Evolutionary conservation across 306 rosid species (phyloP), one percentile per base, ranked within the genome.

Genomic region (Vigna radiata): DNA sequence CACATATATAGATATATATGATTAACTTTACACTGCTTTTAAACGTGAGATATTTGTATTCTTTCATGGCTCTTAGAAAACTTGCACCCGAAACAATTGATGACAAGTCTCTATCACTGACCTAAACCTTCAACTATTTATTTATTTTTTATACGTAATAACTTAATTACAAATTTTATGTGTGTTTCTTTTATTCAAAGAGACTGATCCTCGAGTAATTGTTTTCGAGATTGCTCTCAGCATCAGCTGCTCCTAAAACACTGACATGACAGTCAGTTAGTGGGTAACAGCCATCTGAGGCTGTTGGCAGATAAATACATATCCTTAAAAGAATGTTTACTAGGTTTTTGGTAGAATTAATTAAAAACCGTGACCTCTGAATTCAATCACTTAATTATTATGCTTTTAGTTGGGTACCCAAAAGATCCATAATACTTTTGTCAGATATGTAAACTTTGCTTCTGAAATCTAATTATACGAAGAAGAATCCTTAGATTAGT

Each of bases 51-150:
- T 17, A 43, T 43, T 66, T 39, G 11, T 39, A 1, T 69, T 49
- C 31, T 25, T 68, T 70, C 18, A 17, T 17, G 62, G 3, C 8
- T 15, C 48, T 72, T 6, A 18, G 23, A 73, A 72, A 64, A 70
- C 69, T 73, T 44, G 56, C 52, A 56, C 59, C 41, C 27, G 3
- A 53, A 80, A 74, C 59, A 23, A 23, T 73, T 47, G 60, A 60
- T 68, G 29, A 49, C 69, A 27, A 25, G 77, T 81, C 67, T 75
- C 19, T 8, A 33, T 75, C 80, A 44, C 8, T 48, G 55, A 49
- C 66, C 70, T 21, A 56, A 55, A 72, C 50, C 23, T 23, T 55
- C 9, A 39, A 0, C 50, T 39, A 18, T 11, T 9, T 14, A 6
- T 19, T 70, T 7, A 7, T 55, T 8, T 33, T 53, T 15, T n/a